Evolutionary conservation across 192 early-diverging fungal genomes (phyloP), one percentile per base, ranked within the genome.

Genomic region (Phlyctochytrium planicorne): DNA sequence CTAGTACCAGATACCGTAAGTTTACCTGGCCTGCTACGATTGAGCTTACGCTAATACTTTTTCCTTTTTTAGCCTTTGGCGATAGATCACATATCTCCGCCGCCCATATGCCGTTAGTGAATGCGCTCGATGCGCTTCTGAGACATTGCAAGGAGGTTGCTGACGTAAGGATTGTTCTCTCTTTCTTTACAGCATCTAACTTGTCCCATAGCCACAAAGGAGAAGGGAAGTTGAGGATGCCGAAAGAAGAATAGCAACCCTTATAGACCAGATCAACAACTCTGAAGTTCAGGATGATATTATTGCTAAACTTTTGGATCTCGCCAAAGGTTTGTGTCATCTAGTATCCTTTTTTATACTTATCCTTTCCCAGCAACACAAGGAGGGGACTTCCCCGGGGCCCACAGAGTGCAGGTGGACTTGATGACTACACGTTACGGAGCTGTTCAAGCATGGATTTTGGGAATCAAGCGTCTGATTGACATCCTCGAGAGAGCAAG

Each of bases 261-360:
- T 98, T 52, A 93, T 92, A 75, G 96, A 96, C 75, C 82, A 86
- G 77, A 76, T 96, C 80, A 95, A 96, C 73, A 88, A 89, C 70
- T 87, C 84, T 30, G 86, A 89, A 59, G 73, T 94, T 3, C 82
- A 86, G 0, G 71, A 68, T 29, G 79, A 79, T 20, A 84, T 93
- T n/a, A 70, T 83, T 27, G 85, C 80, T 0, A 76, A 82, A 63
- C 83, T 94, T 74, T 62, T 82, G 1, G 72, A 83, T 47, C 65
- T 94, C 29, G 81, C 87, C 16, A 88, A 87, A 78, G 84, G 86
- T 88, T 67, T 20, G 72, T 30, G 31, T 27, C 4, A 30, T 52
- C 30, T 31, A 23, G 6, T 4, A 20, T 24, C 29, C 23, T 27
- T 25, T 14, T 62, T 31, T 60, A 23, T 60, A 67, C 55, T 59